Evolutionary conservation across 352 stramenopile species (phyloP).

Genomic region (Globisporangium ultimum): DNA sequence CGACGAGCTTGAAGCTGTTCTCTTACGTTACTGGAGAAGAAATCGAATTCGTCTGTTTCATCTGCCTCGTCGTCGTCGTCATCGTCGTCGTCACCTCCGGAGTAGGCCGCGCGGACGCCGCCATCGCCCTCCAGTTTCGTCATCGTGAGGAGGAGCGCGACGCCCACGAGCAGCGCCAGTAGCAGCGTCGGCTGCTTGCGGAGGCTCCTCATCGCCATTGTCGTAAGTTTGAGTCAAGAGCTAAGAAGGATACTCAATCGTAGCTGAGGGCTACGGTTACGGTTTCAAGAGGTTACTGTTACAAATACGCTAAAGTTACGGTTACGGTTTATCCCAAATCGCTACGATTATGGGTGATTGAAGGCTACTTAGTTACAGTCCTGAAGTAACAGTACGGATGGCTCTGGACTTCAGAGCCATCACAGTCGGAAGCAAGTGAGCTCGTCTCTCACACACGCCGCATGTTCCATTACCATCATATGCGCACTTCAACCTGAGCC

Average conservation of each 20-base stretch:
- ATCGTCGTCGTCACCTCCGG: conserved; percentile 14
- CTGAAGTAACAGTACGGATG: no score
- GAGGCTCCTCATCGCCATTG: conserved; percentile 7
- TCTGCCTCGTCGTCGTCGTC: conserved; percentile 30
- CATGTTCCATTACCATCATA: no score
- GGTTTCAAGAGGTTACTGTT: not conserved
- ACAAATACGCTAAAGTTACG: no score
- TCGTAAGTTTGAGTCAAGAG: not conserved
- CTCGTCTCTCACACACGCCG: no score
- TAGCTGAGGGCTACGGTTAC: no score
- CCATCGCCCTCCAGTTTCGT: not conserved
- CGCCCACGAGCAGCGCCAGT: conserved; percentile 8
- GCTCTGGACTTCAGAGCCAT: no score
- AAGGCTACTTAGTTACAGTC: no score
- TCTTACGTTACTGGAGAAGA: conserved; percentile 25
- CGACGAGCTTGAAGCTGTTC: not conserved
- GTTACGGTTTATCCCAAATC: no score
- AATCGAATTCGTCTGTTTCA: conserved; percentile 33
- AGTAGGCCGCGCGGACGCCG: not conserved
- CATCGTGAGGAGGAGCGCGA: conserved; percentile 8
- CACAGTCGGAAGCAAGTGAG: no score
- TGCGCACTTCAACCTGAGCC: no score
- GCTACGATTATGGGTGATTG: no score
- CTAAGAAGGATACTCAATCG: not conserved
- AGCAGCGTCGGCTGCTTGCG: conserved; percentile 9